Conservation (phyloP, 2,329 filamentous ascomycete species). For the Colletotrichum agaves region DNA sequence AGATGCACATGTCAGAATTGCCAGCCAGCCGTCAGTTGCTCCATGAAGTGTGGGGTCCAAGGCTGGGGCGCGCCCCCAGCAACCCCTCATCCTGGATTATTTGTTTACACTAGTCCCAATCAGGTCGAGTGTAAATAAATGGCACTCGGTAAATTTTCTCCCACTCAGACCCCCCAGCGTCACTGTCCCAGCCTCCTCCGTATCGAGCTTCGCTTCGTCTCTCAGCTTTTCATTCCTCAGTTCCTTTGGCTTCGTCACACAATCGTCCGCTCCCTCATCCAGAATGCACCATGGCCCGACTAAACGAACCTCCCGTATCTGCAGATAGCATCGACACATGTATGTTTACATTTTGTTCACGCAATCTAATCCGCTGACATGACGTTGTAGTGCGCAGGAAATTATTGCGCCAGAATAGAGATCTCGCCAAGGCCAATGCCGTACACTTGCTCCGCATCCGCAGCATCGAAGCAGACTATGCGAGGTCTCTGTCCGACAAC, state of each 20-base stretch:
- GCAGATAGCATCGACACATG: conserved; percentile 77
- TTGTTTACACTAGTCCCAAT: conserved; percentile 34
- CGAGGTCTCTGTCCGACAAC: conserved; percentile 82
- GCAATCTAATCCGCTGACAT: conserved; percentile 38
- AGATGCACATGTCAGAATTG: conserved; percentile 30
- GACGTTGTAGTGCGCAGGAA: conserved; percentile 74
- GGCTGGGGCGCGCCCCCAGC: conserved; percentile 28
- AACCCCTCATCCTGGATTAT: conserved; percentile 18
- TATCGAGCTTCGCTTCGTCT: conserved; percentile 28
- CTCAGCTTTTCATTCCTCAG: conserved; percentile 27
- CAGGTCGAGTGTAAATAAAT: conserved; percentile 39
- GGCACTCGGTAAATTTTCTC: conserved; percentile 38
- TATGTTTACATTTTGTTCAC: conserved; percentile 55
- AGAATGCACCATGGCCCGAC: conserved; percentile 75
- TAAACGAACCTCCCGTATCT: conserved; percentile 78
- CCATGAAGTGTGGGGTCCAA: too few relatives aligned
- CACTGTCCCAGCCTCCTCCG: conserved; percentile 37
- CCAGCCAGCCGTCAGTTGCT: too few relatives aligned
- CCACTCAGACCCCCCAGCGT: conserved; percentile 27
- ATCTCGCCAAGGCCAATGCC: conserved; percentile 83
- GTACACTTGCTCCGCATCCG: conserved; percentile 81
- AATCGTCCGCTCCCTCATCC: conserved; percentile 5
- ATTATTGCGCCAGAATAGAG: conserved; percentile 85
- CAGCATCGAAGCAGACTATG: conserved; percentile 78
- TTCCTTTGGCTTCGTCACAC: conserved; percentile 10